phyloP scores from a whole-genome alignment of 345 rosid genomes.

The Melaleuca quinquenervia region DNA sequence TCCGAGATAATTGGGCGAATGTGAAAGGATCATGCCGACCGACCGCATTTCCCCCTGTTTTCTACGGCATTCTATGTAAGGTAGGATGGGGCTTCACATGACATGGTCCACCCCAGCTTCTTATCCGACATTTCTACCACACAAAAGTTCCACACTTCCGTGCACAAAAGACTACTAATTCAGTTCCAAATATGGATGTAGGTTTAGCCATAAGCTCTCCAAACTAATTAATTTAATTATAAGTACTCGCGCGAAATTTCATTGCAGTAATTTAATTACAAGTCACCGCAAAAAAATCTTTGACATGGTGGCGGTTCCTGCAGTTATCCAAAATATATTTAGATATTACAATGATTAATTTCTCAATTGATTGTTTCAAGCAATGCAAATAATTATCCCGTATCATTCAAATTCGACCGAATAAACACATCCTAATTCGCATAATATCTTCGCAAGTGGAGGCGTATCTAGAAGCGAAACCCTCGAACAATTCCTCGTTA shows the following conservation, averaged over 20 bases:
- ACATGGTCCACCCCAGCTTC: background rate
- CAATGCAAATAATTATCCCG: no score
- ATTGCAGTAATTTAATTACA: fast-evolving
- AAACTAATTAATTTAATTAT: background rate
- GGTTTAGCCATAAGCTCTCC: background rate
- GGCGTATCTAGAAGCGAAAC: background rate
- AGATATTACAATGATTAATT: no score
- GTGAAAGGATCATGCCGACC: background rate
- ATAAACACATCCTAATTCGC: no score
- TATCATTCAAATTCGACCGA: no score
- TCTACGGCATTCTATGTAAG: background rate
- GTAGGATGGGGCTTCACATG: background rate
- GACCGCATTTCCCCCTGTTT: background rate
- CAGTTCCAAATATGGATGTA: no score
- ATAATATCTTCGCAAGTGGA: background rate
- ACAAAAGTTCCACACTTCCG: background rate
- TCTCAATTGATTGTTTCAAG: no score
- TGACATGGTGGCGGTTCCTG: background rate
- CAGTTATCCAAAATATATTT: background rate
- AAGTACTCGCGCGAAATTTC: background rate
- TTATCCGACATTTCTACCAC: background rate
- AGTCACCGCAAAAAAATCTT: background rate
- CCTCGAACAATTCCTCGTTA: background rate
- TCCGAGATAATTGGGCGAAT: background rate
- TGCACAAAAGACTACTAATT: no score